These are phyloP conservation scores for Pharus latifolius DNA, from an alignment of 176 grass and related monocot genomes.

Conservation along the genomic window DNA sequence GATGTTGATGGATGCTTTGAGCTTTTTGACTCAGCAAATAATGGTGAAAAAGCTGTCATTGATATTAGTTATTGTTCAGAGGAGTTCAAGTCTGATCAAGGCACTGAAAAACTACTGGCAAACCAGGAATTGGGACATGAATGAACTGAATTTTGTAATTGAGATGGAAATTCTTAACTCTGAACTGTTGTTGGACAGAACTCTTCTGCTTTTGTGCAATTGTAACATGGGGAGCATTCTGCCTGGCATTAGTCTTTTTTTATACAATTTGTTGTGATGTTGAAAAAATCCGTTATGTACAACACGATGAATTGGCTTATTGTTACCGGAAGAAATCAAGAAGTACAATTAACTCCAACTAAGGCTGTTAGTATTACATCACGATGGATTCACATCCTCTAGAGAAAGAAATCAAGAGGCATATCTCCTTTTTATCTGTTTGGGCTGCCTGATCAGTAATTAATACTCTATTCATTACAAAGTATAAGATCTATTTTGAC, in stretches of 20 bases:
- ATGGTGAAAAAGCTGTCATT: background rate
- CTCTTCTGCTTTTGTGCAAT: background rate
- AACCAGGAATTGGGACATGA: slow-evolving; percentile 11
- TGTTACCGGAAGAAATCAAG: background rate
- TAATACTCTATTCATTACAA: too few species aligned
- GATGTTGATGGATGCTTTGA: slow-evolving; percentile 8
- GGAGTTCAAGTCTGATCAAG: slow-evolving; percentile 8
- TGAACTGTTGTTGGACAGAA: background rate
- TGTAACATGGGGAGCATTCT: background rate
- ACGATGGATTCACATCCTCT: too few species aligned
- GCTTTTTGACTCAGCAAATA: slow-evolving; percentile 13
- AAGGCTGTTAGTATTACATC: too few species aligned
- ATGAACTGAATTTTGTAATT: too few species aligned
- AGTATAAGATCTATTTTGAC: too few species aligned
- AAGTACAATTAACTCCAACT: too few species aligned
- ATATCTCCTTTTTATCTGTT: too few species aligned
- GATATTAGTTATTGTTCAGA: background rate
- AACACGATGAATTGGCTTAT: background rate
- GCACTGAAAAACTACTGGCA: slow-evolving; percentile 31
- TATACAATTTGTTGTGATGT: background rate
- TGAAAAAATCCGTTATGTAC: background rate
- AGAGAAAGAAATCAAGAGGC: too few species aligned
- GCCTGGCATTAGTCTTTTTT: background rate
- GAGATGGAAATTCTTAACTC: background rate
- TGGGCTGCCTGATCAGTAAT: too few species aligned